Evolutionary conservation across 2,329 filamentous ascomycete species (phyloP), one percentile per base, ranked within the genome.

Genomic region (Colletotrichum sp.): DNA sequence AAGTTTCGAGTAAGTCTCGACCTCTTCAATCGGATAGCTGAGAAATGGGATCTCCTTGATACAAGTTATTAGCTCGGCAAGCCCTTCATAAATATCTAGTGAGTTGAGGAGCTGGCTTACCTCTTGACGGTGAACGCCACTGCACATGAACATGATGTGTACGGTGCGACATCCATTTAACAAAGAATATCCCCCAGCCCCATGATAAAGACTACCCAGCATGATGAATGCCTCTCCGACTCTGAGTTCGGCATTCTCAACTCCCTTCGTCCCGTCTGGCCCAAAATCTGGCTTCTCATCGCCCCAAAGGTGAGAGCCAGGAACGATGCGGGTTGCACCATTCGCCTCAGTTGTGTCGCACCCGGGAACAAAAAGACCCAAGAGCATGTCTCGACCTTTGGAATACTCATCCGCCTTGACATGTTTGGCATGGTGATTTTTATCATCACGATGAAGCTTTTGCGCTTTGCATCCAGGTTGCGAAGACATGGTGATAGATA

Each of bases 131-230:
- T 83, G 81, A 30, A 85, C 81, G 12, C 84, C 84, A 6, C 79
- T 81, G 77, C 84, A 86, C 72, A 83, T 84, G 67, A 86, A 86
- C 81, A 85, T 83, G 52, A 83, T 83, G 69, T 85, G 82, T 12
- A 86, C 82, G 9, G 82, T 84, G 18, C 84, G 80, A 69, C 76
- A 81, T 6, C 81, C 82, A 3, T 79, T 78, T 13, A 78, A 72
- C 66, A 80, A 77, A 6, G 79, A 79, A 74, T 83, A 84, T 22
- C 79, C 62, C 1, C 83, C 84, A 4, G 80, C 83, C 6, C 83
- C 84, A 65, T 86, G 84, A 52, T 85, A 86, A 8, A 85, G 69
- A 66, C 83, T 85, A 0, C 84, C 83, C 3, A 86, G 76, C 83
- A 85, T 85, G 13, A 85, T 78, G 39, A 85, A 82, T 3, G 84